Evolutionary conservation across 1,284 basidiomycete species (phyloP).

Genomic region (Papiliotrema fonsecae): DNA sequence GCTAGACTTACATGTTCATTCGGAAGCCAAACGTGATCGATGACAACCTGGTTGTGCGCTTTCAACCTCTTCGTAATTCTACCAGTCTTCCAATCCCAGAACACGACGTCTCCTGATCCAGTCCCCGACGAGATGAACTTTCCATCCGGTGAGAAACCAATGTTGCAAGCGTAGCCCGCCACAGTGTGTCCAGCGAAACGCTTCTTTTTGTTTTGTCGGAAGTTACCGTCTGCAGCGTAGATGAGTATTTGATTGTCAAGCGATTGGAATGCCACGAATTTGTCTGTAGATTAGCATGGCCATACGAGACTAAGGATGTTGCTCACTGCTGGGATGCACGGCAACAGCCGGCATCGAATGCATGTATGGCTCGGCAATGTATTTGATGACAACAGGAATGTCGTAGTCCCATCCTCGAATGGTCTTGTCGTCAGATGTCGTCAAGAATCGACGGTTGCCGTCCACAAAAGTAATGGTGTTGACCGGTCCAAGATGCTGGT

Average conservation of each 20-base stretch:
- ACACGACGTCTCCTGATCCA: slow-evolving; percentile 88
- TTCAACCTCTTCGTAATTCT: slow-evolving; percentile 83
- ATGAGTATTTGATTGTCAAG: slow-evolving; percentile 97
- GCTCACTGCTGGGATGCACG: slow-evolving; percentile 85
- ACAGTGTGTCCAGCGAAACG: slow-evolving; percentile 94
- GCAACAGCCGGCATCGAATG: slow-evolving; percentile 99
- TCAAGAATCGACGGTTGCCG: slow-evolving; percentile 92
- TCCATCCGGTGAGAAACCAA: slow-evolving; percentile 96
- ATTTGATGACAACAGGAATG: slow-evolving; percentile 98
- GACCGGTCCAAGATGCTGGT: slow-evolving; percentile 95
- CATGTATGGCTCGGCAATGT: slow-evolving; percentile 99
- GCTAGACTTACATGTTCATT: slow-evolving; percentile 79
- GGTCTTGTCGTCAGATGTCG: slow-evolving; percentile 98
- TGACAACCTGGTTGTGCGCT: slow-evolving; percentile 90
- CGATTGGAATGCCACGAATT: slow-evolving; percentile 95
- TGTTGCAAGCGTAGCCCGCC: slow-evolving; percentile 93
- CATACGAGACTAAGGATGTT: background rate
- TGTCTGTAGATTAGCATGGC: slow-evolving; percentile 54
- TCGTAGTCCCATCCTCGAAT: slow-evolving; percentile 99
- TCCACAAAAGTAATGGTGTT: slow-evolving; percentile 98
- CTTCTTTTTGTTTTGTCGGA: slow-evolving; percentile 97
- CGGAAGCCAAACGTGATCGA: slow-evolving; percentile 95
- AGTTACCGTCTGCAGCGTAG: slow-evolving; percentile 87
- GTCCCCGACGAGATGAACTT: slow-evolving; percentile 94
- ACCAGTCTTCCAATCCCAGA: slow-evolving; percentile 99